Evolutionary conservation across 1,139 yeast genomes (phyloP).

Genomic region (Arxiozyma slooffiae): DNA sequence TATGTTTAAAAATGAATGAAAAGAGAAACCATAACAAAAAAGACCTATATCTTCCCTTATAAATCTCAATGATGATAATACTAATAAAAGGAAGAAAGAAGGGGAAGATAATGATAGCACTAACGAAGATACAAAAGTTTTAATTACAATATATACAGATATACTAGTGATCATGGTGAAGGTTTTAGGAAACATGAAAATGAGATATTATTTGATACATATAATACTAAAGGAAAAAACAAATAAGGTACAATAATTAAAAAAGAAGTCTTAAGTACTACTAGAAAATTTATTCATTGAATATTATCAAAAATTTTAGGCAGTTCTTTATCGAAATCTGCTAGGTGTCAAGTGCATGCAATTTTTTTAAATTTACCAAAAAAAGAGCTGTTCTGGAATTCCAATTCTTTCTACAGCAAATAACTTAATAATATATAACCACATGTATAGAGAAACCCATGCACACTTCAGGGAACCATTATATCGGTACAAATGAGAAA

Average conservation of each 20-base stretch:
- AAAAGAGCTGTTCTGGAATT: constrained; percentile 44
- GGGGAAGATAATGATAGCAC: neutral
- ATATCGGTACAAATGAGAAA: constrained; percentile 48
- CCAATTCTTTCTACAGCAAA: constrained; percentile 13
- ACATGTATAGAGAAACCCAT: neutral
- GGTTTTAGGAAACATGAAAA: constrained; percentile 17
- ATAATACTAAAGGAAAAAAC: constrained; percentile 28
- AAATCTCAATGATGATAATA: constrained; percentile 1
- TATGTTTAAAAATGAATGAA: neutral
- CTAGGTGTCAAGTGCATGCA: constrained; percentile 73
- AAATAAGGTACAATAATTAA: constrained; percentile 43
- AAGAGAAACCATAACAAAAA: constrained; percentile 1
- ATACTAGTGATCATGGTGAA: constrained; percentile 8
- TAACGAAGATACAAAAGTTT: constrained; percentile 15
- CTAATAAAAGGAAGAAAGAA: neutral
- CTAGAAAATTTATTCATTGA: constrained; percentile 77
- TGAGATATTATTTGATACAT: constrained; percentile 25
- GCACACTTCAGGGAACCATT: neutral
- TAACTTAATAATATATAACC: neutral
- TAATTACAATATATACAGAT: constrained; percentile 1
- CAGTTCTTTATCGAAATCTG: constrained; percentile 67
- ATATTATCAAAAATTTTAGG: constrained; percentile 80
- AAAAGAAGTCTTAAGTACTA: constrained; percentile 77
- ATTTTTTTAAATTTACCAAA: constrained; percentile 66
- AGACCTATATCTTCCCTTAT: constrained; percentile 13